These are phyloP conservation scores for Ogataea thermomethanolica DNA, from an alignment of 805 yeast species.

Conservation along the genomic window DNA sequence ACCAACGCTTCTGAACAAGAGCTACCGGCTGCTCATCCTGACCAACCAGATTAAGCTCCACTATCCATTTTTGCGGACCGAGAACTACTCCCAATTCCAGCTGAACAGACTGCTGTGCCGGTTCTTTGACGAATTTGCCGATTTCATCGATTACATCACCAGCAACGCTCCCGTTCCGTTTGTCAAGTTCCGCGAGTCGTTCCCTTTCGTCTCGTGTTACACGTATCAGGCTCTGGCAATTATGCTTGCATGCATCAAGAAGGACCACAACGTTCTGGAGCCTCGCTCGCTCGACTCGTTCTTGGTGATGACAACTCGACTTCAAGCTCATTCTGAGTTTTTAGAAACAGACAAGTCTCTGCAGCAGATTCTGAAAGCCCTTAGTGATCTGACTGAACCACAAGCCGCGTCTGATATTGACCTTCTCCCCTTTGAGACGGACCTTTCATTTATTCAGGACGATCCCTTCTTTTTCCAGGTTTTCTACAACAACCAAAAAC, in stretches of 20 bases:
- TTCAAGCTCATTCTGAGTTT: neutral
- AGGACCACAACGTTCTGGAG: constrained; percentile 1
- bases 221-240: constrained; percentile 8
- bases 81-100: constrained; percentile 6
- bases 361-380: neutral
- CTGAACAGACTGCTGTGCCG: constrained; percentile 3
- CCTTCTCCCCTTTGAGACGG: constrained; percentile 6
- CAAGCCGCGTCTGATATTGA: neutral
- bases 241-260: constrained; percentile 4
- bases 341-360: constrained; percentile 3
- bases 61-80: constrained; percentile 8
- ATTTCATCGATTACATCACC: constrained; percentile 2
- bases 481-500: neutral
- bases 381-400: neutral
- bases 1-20: neutral
- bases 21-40: constrained; percentile 3
- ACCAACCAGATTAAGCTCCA: constrained; percentile 14
- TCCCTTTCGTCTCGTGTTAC: constrained; percentile 11
- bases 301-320: neutral
- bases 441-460: constrained; percentile 2
- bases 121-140: constrained; percentile 3
- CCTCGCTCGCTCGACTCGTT: neutral
- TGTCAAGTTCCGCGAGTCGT: constrained; percentile 4
- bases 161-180: neutral
- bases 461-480: constrained; percentile 9